Evolutionary conservation across 805 yeast species (phyloP).

Genomic region (Candida silvatica): DNA sequence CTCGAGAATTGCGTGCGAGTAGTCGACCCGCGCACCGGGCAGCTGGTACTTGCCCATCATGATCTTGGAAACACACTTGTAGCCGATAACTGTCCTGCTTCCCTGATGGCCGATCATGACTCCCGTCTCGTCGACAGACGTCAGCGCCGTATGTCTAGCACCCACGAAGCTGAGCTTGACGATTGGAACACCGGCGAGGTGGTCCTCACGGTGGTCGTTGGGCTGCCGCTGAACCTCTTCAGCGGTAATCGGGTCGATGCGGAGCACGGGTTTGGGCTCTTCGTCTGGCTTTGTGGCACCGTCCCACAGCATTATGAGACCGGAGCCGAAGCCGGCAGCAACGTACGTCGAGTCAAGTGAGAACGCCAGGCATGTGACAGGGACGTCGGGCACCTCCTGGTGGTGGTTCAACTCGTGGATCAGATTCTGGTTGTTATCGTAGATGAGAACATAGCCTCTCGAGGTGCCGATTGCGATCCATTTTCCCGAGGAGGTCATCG

Average conservation of each 20-base stretch:
- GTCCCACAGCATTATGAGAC: slow-evolving; percentile 67
- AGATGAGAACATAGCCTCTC: slow-evolving; percentile 55
- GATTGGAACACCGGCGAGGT: slow-evolving; percentile 29
- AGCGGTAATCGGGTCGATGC: slow-evolving; percentile 21
- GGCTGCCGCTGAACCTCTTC: slow-evolving; percentile 13
- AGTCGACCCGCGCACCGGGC: not conserved
- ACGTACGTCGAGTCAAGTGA: slow-evolving; percentile 64
- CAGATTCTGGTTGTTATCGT: slow-evolving; percentile 59
- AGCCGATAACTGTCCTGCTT: slow-evolving; percentile 45
- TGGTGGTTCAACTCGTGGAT: slow-evolving; percentile 28
- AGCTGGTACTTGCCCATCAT: slow-evolving; percentile 40
- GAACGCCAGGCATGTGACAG: slow-evolving; percentile 38
- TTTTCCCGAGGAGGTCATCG: slow-evolving; percentile 31
- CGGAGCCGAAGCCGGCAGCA: slow-evolving; percentile 62
- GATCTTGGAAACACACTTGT: slow-evolving; percentile 36
- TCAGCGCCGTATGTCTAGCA: slow-evolving; percentile 43
- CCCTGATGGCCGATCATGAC: slow-evolving; percentile 58
- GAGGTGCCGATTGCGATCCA: slow-evolving; percentile 61
- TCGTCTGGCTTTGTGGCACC: too few species aligned
- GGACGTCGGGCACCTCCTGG: slow-evolving; percentile 24
- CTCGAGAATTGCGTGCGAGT: slow-evolving; percentile 23
- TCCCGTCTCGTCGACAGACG: slow-evolving; percentile 49
- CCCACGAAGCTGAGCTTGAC: slow-evolving; percentile 39
- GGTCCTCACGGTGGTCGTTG: slow-evolving; percentile 20
- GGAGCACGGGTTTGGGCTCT: too few species aligned